Percentiles rank a stretch among this genome's conserved stretches.
phyloP scores from a whole-genome alignment of 805 yeast genomes.

The Komagataella kurtzmanii region DNA sequence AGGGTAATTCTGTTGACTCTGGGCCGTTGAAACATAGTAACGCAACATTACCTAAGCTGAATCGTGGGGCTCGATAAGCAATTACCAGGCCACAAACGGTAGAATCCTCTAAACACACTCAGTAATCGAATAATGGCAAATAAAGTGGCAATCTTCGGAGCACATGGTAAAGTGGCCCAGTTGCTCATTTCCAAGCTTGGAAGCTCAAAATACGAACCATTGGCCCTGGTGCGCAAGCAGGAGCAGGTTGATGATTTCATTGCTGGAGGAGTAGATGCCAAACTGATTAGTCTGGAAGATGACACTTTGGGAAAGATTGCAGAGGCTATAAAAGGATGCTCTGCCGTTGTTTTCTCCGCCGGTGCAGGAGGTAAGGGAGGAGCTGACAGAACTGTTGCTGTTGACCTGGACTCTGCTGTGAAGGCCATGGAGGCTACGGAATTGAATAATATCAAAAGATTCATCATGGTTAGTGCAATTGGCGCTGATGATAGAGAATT shows the following conservation, averaged over 20 bases:
- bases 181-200: constrained; percentile 23
- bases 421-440: constrained; percentile 43
- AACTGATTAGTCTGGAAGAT: constrained; percentile 22
- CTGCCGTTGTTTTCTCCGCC: constrained; percentile 46
- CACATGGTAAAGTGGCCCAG: constrained; percentile 50
- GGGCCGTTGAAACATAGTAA: not conserved
- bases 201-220: constrained; percentile 20
- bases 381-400: constrained; percentile 26
- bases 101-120: not conserved
- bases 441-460: constrained; percentile 26
- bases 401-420: constrained; percentile 53
- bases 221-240: constrained; percentile 29
- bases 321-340: constrained; percentile 27
- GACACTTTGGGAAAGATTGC: constrained; percentile 21
- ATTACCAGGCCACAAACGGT: not conserved
- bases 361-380: constrained; percentile 46
- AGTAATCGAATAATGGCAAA: constrained; percentile 5
- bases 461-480: constrained; percentile 41
- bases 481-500: constrained; percentile 36
- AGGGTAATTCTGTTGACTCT: not conserved
- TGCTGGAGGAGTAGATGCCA: constrained; percentile 19
- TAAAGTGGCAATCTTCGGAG: constrained; percentile 40
- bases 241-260: constrained; percentile 28
- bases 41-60: not conserved
- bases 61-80: not conserved